These are phyloP conservation scores for Microsporum ferrugineum DNA, from an alignment of 2,329 filamentous ascomycete genomes.

Conservation along the genomic window DNA sequence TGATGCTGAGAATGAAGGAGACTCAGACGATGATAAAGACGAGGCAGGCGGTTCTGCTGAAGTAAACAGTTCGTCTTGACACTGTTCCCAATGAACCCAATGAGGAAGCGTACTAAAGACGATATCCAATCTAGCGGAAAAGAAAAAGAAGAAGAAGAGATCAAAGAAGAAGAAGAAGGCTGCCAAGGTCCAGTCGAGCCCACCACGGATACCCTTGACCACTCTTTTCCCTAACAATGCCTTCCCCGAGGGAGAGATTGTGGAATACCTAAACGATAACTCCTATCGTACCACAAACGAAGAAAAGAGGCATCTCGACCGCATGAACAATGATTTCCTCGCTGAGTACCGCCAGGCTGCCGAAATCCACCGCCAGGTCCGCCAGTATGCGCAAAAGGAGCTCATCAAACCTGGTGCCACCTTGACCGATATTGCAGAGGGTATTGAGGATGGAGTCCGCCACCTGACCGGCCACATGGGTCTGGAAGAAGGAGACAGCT, in stretches of 20 bases:
- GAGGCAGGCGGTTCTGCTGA: constrained; percentile 9
- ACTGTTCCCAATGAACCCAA: not conserved
- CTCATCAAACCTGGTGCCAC: constrained; percentile 66
- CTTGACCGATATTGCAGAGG: constrained; percentile 70
- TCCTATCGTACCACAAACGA: constrained; percentile 67
- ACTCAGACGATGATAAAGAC: constrained; percentile 45
- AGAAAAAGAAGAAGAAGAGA: constrained; percentile 80
- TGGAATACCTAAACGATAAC: constrained; percentile 68
- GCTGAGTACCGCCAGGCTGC: constrained; percentile 71
- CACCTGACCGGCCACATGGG: constrained; percentile 66
- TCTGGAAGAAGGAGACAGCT: constrained; percentile 63
- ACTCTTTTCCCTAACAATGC: constrained; percentile 60
- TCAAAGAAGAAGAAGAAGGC: constrained; percentile 57
- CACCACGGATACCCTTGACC: constrained; percentile 61
- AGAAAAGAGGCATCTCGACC: constrained; percentile 73
- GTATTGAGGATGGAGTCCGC: constrained; percentile 74
- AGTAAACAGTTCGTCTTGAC: constrained; percentile 11
- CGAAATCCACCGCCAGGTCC: constrained; percentile 81
- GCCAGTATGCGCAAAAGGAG: constrained; percentile 67
- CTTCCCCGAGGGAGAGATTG: constrained; percentile 68
- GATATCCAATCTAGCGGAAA: constrained; percentile 28
- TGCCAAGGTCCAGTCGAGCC: constrained; percentile 61
- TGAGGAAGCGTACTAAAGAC: not conserved
- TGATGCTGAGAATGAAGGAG: constrained; percentile 40
- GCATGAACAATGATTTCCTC: constrained; percentile 67